A percentile compares a stretch with the other conserved stretches of the same genome.
phyloP scores from a whole-genome alignment of 78 protist species.

The Dictyostelium firmibasis region DNA sequence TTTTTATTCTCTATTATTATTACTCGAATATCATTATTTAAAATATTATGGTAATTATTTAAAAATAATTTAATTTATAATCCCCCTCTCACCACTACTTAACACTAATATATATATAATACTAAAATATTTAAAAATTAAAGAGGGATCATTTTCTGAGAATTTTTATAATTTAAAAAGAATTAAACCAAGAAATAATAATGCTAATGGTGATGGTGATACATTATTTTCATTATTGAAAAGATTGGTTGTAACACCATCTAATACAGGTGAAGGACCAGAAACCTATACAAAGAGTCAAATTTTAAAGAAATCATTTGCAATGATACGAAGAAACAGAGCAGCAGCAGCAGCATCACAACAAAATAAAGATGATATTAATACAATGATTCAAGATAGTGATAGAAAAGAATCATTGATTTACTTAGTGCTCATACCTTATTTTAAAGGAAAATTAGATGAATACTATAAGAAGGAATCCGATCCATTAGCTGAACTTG shows the following conservation, averaged over 20 bases:
- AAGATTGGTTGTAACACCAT: neutral
- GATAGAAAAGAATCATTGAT: constrained; percentile 38
- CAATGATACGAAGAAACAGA: neutral
- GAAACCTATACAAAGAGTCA: neutral
- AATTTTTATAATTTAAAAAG: constrained; percentile 79
- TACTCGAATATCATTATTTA: constrained; percentile 78
- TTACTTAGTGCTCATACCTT: constrained; percentile 50
- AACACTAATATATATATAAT: neutral
- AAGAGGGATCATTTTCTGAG: constrained; percentile 84
- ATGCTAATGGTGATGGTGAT: neutral
- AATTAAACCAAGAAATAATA: neutral
- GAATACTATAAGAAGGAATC: constrained; percentile 67
- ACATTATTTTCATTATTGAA: constrained; percentile 2
- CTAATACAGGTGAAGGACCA: neutral
- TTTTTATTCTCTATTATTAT: constrained; percentile 65
- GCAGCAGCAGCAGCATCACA: constrained; percentile 25
- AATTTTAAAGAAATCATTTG: constrained; percentile 3
- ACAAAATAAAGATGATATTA: neutral
- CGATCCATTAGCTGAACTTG: constrained; percentile 49
- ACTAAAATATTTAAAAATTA: neutral
- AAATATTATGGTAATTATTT: constrained; percentile 65
- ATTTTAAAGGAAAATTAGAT: constrained; percentile 71
- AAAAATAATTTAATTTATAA: too few species aligned
- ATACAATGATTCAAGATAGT: neutral
- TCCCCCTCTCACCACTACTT: too few species aligned